Conservation (phyloP, 2,329 filamentous ascomycete species). For the Volutella citrinella region DNA sequence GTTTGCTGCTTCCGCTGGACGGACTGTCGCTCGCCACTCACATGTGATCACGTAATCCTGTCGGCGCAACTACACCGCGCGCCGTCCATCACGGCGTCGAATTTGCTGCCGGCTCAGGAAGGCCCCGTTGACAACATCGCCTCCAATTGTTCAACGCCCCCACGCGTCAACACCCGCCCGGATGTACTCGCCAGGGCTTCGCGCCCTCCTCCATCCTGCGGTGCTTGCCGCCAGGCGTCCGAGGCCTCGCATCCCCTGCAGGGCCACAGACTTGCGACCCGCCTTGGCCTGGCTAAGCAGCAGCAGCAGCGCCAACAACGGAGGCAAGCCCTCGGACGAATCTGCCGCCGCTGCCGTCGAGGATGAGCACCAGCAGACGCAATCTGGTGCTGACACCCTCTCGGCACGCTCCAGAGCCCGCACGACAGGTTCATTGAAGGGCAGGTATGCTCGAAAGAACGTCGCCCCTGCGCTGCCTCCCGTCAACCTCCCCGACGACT, state of each 20-base stretch:
- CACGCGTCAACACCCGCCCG: too few relatives aligned
- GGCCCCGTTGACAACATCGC: too few relatives aligned
- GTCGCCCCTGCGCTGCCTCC: constrained; percentile 44
- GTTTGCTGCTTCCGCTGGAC: too few relatives aligned
- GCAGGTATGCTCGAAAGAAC: constrained; percentile 30
- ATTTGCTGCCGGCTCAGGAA: too few relatives aligned
- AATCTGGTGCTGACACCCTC: constrained; percentile 24
- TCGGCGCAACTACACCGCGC: too few relatives aligned
- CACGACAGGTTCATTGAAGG: constrained; percentile 24
- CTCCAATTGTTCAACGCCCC: too few relatives aligned
- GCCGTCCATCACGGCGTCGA: too few relatives aligned
- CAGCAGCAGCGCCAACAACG: constrained; percentile 15
- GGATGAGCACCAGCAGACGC: constrained; percentile 26
- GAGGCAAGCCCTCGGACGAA: constrained; percentile 27
- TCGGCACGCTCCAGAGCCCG: constrained; percentile 26
- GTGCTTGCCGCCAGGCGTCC: constrained; percentile 23
- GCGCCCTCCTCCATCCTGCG: constrained; percentile 26
- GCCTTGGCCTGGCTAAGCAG: constrained; percentile 16
- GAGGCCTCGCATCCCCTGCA: constrained; percentile 15
- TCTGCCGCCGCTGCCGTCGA: constrained; percentile 21
- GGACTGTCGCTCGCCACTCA: too few relatives aligned
- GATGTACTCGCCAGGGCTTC: constrained; percentile 30
- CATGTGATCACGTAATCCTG: too few relatives aligned
- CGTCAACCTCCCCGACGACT: constrained; percentile 54
- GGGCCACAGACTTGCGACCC: constrained; percentile 23